Evolutionary conservation across 2,329 filamentous ascomycete genomes (phyloP).

Genomic region (Hypoxylon sp.): DNA sequence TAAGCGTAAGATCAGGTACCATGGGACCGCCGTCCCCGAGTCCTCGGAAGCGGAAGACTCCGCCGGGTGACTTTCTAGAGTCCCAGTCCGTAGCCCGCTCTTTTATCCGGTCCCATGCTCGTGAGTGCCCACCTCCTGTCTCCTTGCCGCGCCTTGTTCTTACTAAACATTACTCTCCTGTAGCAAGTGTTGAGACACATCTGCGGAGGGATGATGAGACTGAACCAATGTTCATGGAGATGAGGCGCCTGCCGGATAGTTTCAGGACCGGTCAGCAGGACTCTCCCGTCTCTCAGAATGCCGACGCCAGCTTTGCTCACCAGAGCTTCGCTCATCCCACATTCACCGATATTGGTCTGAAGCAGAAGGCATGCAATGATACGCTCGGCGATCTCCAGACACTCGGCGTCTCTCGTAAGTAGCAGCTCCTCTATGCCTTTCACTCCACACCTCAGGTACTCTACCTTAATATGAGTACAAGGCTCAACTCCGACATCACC

Average conservation of each 20-base stretch:
- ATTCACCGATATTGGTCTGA: constrained; percentile 71
- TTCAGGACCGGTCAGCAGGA: constrained; percentile 27
- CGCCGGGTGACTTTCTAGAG: constrained; percentile 31
- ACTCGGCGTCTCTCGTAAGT: constrained; percentile 74
- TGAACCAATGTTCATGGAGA: constrained; percentile 50
- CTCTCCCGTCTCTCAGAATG: constrained; percentile 48
- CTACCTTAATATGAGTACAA: background rate
- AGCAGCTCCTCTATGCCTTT: background rate
- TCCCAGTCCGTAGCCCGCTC: constrained; percentile 42
- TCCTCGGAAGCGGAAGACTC: constrained; percentile 31
- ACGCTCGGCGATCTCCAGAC: constrained; percentile 78
- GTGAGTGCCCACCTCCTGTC: constrained; percentile 40
- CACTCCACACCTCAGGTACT: background rate
- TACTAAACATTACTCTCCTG: constrained; percentile 14
- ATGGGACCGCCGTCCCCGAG: constrained; percentile 47
- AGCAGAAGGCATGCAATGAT: constrained; percentile 75
- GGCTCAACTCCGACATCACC: background rate
- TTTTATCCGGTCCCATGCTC: constrained; percentile 50
- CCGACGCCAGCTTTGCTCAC: constrained; percentile 51
- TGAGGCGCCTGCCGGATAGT: constrained; percentile 39
- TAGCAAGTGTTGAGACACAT: constrained; percentile 50
- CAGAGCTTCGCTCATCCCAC: constrained; percentile 56
- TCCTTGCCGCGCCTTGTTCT: background rate
- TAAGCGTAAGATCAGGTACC: constrained; percentile 26
- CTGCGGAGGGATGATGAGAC: constrained; percentile 46